Base-by-base conservation (phyloP, 345 rosid genomes). In the Chamaenerion angustifolium region DNA sequence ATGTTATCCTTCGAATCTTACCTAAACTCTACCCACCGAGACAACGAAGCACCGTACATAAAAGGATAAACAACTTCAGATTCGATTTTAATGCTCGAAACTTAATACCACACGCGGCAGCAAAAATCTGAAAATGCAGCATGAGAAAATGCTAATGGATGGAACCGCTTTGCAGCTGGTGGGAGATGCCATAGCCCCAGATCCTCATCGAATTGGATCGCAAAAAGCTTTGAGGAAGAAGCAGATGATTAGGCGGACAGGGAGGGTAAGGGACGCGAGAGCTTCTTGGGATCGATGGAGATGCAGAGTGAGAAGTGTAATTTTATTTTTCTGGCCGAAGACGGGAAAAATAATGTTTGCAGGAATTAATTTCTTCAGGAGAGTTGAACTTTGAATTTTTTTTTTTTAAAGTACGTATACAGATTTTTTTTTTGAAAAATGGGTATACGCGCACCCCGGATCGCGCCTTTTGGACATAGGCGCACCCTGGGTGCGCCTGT, bases 101-200 rank as follows among this genome's bases (percentile, higher is more conserved):
- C 16, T 23, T 46, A 7, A 42, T 13, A 10, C 15, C 44, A 14
- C 10, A 31, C 5, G 1, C 27, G 21, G 7, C 8, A 12, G 42
- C 19, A 13, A 47, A 17, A 47, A 11, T 27, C 50, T 16, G 40
- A 1, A 23, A 5, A 9, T 12, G 4, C 11, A 21, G 31, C 40
- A 23, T 12, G 21, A 23, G 52, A 9, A 4, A 49, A 40, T 40
- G 52, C 13, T 25, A 49, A 12, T 16, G 40, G 14, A 40, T n/a
- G 40, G 40, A 49, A 21, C 40, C 40, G 42, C 15, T 17, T 9
- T 9, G 37, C 13, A 48, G 51, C 51, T 18, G 8, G 21, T 7
- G 54, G 25, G 40, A 50, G 42, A 10, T 40, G 54, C 43, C 12
- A 12, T 16, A 56, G 40, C 60, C 60, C 60, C 48, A 56, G 60